Conservation (phyloP, 192 early-diverging fungal genomes). For the Podila verticillata region DNA sequence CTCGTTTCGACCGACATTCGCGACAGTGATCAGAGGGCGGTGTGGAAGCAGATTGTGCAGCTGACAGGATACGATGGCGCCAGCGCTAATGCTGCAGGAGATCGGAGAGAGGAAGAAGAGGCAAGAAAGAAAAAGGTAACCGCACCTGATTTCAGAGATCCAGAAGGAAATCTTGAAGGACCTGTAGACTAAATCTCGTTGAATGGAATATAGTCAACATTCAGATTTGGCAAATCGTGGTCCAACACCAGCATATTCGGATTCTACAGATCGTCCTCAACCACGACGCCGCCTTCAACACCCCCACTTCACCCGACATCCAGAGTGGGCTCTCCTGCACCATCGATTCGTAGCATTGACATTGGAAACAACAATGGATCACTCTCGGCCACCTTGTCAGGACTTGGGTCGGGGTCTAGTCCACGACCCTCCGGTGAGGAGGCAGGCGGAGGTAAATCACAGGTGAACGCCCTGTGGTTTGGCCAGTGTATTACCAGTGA, state of each 20-base stretch:
- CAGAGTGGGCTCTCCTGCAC: constrained; percentile 39
- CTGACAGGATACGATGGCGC: constrained; percentile 34
- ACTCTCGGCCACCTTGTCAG: neutral
- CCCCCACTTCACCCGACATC: constrained; percentile 34
- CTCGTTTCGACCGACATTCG: constrained; percentile 41
- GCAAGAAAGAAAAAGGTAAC: constrained; percentile 41
- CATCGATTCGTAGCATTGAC: constrained; percentile 43
- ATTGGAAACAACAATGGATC: constrained; percentile 8
- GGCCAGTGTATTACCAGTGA: constrained; percentile 26
- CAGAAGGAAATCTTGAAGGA: too few species aligned
- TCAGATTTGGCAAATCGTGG: constrained; percentile 53
- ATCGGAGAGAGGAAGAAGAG: constrained; percentile 36
- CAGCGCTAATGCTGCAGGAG: constrained; percentile 5
- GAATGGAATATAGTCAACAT: constrained; percentile 19
- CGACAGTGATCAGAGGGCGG: constrained; percentile 30
- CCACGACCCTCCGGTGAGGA: constrained; percentile 35
- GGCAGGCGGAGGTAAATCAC: constrained; percentile 22
- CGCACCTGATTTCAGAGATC: neutral
- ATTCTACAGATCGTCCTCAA: constrained; percentile 29
- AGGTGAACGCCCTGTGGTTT: constrained; percentile 46
- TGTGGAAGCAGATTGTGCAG: constrained; percentile 41
- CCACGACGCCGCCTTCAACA: constrained; percentile 35
- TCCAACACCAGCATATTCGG: constrained; percentile 47
- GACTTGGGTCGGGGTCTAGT: constrained; percentile 19
- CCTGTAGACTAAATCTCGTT: too few species aligned